Base-by-base conservation (phyloP, 2,329 filamentous ascomycete species). In the Fusarium papillatum region DNA sequence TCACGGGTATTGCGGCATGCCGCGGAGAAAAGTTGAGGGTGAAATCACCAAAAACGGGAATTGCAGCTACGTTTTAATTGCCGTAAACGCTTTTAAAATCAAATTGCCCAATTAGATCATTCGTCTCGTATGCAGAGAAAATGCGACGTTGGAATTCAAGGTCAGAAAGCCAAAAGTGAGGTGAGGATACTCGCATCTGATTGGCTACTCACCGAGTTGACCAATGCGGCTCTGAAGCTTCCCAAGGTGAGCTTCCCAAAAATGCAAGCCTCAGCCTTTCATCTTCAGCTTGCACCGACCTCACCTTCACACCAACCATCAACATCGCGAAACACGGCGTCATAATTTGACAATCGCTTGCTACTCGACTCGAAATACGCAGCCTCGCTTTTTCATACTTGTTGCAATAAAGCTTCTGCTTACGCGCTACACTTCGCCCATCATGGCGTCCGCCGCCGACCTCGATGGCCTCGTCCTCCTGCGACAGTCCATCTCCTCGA, bases 391-490 rank as follows among this genome's bases (percentile, higher is more conserved):
- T 14, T 13, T 26, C 11, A 31, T 22, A 9, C n/a, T 7, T 55
- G 65, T 55, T 68, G 66, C 60, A 34, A 22, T 14, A 16, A n/a
- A 62, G 38, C 43, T 48, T n/a, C 22, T 55, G 36, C 57, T 64
- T 2, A n/a, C 60, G 66, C 66, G 69, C 74, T 5, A 34, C 31
- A 63, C 64, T 24, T 66, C 68, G 64, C 64, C 78, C 75, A 84
- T 72, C 70, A 93, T 93, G 92, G 88, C 92, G 70, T 74, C 77
- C 77, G 82, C 89, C 66, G 84, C 86, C 79, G 91, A 92, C 78
- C 89, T 91, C 76, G 95, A 98, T 82, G 92, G 96, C 63, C 92
- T 98, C 76, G 89, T 95, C 76, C 92, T 97, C 75, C 90, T 98
- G 78, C 95, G 96, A 81, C 92, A 94, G 82, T 93, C 94, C 75